A percentile compares a stretch with the other conserved stretches of the same genome.
These are phyloP conservation scores for Zygosaccharomyces lentus DNA, from an alignment of 805 yeast species.

Conservation along the genomic window DNA sequence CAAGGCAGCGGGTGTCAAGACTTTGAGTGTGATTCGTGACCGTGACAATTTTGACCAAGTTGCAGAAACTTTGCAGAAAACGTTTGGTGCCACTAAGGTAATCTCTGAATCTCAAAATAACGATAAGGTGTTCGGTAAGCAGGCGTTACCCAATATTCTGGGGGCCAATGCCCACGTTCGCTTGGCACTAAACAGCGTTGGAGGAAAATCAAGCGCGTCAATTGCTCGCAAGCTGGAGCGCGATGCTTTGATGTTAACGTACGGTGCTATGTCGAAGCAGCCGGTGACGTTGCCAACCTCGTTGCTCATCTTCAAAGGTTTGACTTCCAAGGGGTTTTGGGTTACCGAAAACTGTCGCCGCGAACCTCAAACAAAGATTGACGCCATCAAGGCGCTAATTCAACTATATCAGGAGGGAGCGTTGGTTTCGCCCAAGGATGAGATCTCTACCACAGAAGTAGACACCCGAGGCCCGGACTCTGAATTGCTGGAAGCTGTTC, in stretches of 20 bases:
- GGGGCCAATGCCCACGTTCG: conserved; percentile 50
- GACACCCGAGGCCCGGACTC: conserved; percentile 34
- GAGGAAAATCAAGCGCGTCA: conserved; percentile 80
- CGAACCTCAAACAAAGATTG: conserved; percentile 56
- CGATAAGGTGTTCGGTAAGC: conserved; percentile 60
- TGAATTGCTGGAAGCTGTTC: conserved; percentile 41
- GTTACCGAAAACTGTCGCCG: conserved; percentile 61
- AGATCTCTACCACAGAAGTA: conserved; percentile 37
- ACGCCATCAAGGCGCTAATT: conserved; percentile 52
- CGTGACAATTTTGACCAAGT: conserved; percentile 70
- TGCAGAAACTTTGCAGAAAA: conserved; percentile 46
- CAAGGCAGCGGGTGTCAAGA: conserved; percentile 69
- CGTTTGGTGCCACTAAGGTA: conserved; percentile 78
- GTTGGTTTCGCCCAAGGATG: conserved; percentile 46
- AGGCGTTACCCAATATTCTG: conserved; percentile 43
- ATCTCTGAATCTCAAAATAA: conserved; percentile 83
- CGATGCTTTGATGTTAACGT: conserved; percentile 78
- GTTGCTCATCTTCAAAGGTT: conserved; percentile 81
- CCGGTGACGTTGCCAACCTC: conserved; percentile 92
- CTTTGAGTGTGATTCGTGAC: conserved; percentile 83
- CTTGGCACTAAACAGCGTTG: conserved; percentile 87
- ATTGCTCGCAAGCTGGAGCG: conserved; percentile 75
- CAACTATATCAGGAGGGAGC: conserved; percentile 56
- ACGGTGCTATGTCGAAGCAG: conserved; percentile 97
- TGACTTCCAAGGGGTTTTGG: conserved; percentile 91